A percentile compares a stretch with the other conserved stretches of the same genome.
Evolutionary conservation across 2,329 filamentous ascomycete species (phyloP).

Genomic region (Aspergillus sp.): DNA sequence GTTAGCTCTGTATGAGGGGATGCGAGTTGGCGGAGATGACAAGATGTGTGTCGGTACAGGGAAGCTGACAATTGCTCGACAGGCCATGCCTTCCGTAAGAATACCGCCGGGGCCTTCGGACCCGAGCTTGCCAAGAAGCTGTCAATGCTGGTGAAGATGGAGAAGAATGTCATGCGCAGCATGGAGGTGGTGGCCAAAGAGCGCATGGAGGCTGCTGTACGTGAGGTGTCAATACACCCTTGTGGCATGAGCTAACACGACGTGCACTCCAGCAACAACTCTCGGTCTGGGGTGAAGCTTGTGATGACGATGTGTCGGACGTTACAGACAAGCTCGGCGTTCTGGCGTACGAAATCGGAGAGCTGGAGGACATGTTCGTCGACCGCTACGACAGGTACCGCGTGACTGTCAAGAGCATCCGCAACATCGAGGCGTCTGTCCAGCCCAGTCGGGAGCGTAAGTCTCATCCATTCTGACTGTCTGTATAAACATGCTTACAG

Average conservation of each 20-base stretch:
- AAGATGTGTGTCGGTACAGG: background rate
- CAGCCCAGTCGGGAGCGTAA: conserved; percentile 94
- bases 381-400: conserved; percentile 99
- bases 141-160: conserved; percentile 97
- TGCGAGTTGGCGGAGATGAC: conserved; percentile 5
- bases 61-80: conserved; percentile 9
- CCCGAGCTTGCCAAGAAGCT: conserved; percentile 96
- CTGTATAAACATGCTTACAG: conserved; percentile 4
- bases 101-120: conserved; percentile 46
- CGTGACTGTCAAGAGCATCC: conserved; percentile 97
- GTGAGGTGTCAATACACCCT: no score
- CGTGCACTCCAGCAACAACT: conserved; percentile 71
- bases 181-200: conserved; percentile 91
- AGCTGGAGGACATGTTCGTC: conserved; percentile 96
- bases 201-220: conserved; percentile 95
- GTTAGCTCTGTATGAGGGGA: background rate
- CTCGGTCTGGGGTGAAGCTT: conserved; percentile 90
- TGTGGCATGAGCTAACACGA: conserved; percentile 14
- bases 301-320: conserved; percentile 96
- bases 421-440: conserved; percentile 97
- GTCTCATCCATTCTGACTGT: conserved; percentile 22
- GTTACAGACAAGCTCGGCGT: conserved; percentile 98
- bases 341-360: conserved; percentile 94
- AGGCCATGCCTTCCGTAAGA: conserved; percentile 55
- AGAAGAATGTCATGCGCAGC: conserved; percentile 99